Base-by-base conservation (phyloP, 371 early-diverging fungal species). In the Choanephora cucurbitarum region DNA sequence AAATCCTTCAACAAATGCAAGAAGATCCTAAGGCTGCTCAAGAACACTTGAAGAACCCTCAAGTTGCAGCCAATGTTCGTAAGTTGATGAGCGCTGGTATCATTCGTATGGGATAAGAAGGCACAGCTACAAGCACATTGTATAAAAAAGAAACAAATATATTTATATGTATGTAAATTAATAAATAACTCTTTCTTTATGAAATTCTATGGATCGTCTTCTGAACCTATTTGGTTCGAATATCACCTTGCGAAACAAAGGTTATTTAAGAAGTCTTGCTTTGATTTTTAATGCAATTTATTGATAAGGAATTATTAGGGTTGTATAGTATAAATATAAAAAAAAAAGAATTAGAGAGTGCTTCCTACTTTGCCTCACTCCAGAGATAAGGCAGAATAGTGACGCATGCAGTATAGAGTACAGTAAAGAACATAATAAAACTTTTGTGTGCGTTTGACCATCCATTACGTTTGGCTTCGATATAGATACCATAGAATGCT, bases 1-100 rank as follows among this genome's bases (percentile, higher is more conserved):
- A 85, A 70, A 97, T 98, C 58, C 83, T 98, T 59, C 90, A 93
- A 70, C 97, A 97, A 77, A 97, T 97, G 96, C 94, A 96, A 73
- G 81, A 87, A 55, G 93, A 98, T 69, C 99, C 99, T 17, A 76
- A 81, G 57, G 96, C 99, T 32, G 89, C 89, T 22, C 91, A 87
- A 63, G 95, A 93, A 57, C 80, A 79, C 60, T 62, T 98, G 82
- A 92, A 93, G 86, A 97, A 97, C 83, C 97, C 97, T 13, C 77
- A 73, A 34, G 86, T 98, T 41, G 94, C 96, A n/a, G 84, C 85
- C 56, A 98, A 97, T 73, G 87, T 98, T 69, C 92, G 94, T 67
- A 94, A 89, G 66, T 82, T 98, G 57, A 88, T 95, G 72, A 83
- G 86, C 42, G 96, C 96, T 37, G 98, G 98, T 58, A 81, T 94